phyloP scores from a whole-genome alignment of 139 green algal genomes.

The Ettlia oleoabundans region DNA sequence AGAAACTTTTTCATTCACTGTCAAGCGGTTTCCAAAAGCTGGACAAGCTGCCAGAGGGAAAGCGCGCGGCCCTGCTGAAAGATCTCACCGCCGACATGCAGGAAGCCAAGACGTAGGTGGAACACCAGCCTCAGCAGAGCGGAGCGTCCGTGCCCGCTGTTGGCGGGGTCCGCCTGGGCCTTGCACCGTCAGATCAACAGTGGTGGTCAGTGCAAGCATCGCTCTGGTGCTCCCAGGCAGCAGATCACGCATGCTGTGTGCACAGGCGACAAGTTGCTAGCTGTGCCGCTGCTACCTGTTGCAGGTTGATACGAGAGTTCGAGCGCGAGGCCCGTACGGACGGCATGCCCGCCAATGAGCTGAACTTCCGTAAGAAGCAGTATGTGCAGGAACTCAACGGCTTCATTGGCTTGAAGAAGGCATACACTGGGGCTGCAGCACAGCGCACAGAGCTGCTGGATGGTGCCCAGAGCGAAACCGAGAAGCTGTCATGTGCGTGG shows the following conservation, averaged over 20 bases:
- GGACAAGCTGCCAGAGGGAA: conserved; percentile 63
- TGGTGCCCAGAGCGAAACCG: conserved; percentile 20
- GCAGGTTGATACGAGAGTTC: conserved; percentile 93
- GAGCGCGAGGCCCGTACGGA: conserved; percentile 84
- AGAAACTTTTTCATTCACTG: conserved; percentile 50
- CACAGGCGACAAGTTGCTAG: background rate
- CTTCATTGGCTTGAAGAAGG: conserved; percentile 86
- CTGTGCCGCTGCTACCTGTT: background rate
- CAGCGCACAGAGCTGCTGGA: conserved; percentile 48
- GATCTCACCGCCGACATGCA: conserved; percentile 77
- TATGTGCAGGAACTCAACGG: conserved; percentile 83
- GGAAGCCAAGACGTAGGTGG: conserved; percentile 76
- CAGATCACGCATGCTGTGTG: background rate
- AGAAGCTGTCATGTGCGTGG: conserved; percentile 43
- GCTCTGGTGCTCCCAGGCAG: background rate
- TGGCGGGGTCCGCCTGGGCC: no score
- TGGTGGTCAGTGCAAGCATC: background rate
- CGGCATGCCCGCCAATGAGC: conserved; percentile 65
- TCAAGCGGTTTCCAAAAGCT: conserved; percentile 69
- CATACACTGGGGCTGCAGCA: conserved; percentile 25
- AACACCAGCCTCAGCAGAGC: no score
- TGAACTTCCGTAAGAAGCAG: conserved; percentile 70
- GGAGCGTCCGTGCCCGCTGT: no score
- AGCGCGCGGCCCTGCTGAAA: conserved; percentile 71
- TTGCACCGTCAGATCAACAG: no score